Percentiles rank a stretch among this genome's conserved stretches.
Conservation (phyloP, 257 asterid species). For the Capsicum baccatum region DNA sequence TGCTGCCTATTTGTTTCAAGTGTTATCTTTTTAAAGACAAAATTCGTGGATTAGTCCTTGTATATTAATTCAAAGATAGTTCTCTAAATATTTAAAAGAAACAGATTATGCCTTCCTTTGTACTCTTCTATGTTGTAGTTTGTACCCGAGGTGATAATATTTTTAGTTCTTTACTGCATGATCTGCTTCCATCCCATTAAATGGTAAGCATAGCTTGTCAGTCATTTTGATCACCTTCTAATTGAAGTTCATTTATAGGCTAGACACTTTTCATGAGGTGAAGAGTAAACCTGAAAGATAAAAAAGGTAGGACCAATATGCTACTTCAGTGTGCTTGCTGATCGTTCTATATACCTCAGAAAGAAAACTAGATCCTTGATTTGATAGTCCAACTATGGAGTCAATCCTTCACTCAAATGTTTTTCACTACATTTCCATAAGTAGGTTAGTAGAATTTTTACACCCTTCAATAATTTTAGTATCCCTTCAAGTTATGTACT, state of each 20-base stretch:
- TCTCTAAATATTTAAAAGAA: too few species aligned
- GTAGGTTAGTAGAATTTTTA: slow-evolving; percentile 65
- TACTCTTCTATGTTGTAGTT: neutral
- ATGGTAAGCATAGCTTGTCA: neutral
- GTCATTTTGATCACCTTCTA: slow-evolving; percentile 38
- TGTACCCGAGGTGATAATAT: neutral
- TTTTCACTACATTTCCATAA: slow-evolving; percentile 79
- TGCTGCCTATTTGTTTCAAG: neutral
- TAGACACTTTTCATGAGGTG: slow-evolving; percentile 86
- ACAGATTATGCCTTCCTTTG: neutral
- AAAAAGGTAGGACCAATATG: slow-evolving; percentile 90
- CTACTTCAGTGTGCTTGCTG: slow-evolving; percentile 80
- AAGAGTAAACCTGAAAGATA: slow-evolving; percentile 93
- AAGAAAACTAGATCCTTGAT: slow-evolving; percentile 66
- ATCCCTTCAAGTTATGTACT: neutral
- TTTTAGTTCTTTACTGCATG: neutral
- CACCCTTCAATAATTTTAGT: neutral
- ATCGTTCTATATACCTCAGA: slow-evolving; percentile 63
- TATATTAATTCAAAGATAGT: neutral
- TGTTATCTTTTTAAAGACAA: neutral
- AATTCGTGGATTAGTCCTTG: neutral
- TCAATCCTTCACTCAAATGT: slow-evolving; percentile 89
- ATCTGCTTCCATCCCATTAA: neutral
- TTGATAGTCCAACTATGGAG: slow-evolving; percentile 84
- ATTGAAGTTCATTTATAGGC: slow-evolving; percentile 37